Evolutionary conservation across 2,329 filamentous ascomycete genomes (phyloP).

Genomic region (Ascocoryne sarcoides): DNA sequence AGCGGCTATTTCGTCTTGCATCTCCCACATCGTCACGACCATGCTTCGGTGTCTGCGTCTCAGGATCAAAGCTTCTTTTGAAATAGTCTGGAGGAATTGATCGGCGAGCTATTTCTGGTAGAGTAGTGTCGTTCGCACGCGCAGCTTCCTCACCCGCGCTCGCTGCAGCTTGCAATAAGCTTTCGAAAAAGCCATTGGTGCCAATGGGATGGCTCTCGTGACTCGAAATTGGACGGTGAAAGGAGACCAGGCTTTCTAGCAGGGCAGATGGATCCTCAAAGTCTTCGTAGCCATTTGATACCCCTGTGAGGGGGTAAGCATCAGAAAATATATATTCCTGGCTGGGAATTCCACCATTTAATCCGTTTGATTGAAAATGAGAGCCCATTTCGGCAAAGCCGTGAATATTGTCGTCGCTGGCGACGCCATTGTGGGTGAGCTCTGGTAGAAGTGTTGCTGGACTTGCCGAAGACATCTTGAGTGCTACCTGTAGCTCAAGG

Average conservation of each 20-base stretch:
- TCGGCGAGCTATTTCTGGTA: not conserved
- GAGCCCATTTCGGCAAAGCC: slow-evolving; percentile 5
- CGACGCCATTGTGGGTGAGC: not conserved
- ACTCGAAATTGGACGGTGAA: slow-evolving; percentile 9
- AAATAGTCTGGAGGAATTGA: slow-evolving; percentile 2
- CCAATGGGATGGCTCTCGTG: slow-evolving; percentile 2
- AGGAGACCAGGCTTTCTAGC: slow-evolving; percentile 21
- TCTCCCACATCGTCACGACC: slow-evolving; percentile 1
- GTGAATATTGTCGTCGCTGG: not conserved
- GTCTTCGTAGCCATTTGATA: slow-evolving; percentile 12
- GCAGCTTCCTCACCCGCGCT: slow-evolving; percentile 13
- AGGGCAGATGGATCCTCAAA: slow-evolving; percentile 20
- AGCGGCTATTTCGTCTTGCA: not conserved
- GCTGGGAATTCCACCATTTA: slow-evolving; percentile 9
- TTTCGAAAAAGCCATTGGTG: slow-evolving; percentile 22
- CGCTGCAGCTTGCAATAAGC: slow-evolving; percentile 21
- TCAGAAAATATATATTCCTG: slow-evolving; percentile 7
- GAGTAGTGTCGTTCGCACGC: not conserved
- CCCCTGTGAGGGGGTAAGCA: slow-evolving; percentile 16
- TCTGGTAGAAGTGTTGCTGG: not conserved
- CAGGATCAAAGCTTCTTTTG: slow-evolving; percentile 2
- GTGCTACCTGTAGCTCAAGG: too few species aligned
- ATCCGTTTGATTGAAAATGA: slow-evolving; percentile 1
- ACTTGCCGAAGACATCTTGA: too few species aligned
- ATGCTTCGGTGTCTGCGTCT: slow-evolving; percentile 3